phyloP scores from a whole-genome alignment of 441 rosid genomes.

The Mallotus japonicus region DNA sequence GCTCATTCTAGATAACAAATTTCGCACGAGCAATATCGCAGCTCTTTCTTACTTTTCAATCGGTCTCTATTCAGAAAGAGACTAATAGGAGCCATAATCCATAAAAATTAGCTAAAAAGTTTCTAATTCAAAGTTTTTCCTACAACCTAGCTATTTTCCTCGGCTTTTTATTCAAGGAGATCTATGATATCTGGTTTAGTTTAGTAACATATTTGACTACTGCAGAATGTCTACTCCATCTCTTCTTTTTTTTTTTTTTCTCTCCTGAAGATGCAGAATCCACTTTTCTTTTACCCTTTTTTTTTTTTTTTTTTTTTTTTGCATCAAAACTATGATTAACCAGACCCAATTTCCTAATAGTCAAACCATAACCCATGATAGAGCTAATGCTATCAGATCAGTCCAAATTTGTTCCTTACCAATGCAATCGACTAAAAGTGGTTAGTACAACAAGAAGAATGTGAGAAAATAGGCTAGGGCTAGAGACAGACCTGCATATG shows the following conservation, averaged over 20 bases:
- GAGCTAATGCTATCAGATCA: not conserved
- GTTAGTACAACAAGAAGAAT: not conserved
- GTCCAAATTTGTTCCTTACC: not conserved
- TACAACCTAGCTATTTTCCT: not conserved
- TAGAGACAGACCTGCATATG: slow-evolving; percentile 75
- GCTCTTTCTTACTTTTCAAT: not conserved
- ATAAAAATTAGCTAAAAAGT: not conserved
- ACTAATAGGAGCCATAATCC: not conserved
- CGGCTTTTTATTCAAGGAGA: not conserved
- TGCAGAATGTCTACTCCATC: not conserved
- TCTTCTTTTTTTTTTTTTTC: not conserved
- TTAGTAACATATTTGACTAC: not conserved
- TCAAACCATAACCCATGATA: not conserved
- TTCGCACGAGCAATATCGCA: not conserved
- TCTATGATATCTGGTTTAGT: not conserved
- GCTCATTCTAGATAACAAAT: not conserved
- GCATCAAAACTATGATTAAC: not conserved
- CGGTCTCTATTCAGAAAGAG: too few species aligned
- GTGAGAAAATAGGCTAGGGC: slow-evolving; percentile 15
- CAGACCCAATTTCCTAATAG: not conserved
- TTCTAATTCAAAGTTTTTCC: not conserved
- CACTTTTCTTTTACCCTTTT: not conserved
- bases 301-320: not conserved
- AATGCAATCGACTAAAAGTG: not conserved
- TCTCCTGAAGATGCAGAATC: not conserved